Evolutionary conservation across 495 filamentous ascomycete species (phyloP).

Genomic region (Penicillium nucicola): DNA sequence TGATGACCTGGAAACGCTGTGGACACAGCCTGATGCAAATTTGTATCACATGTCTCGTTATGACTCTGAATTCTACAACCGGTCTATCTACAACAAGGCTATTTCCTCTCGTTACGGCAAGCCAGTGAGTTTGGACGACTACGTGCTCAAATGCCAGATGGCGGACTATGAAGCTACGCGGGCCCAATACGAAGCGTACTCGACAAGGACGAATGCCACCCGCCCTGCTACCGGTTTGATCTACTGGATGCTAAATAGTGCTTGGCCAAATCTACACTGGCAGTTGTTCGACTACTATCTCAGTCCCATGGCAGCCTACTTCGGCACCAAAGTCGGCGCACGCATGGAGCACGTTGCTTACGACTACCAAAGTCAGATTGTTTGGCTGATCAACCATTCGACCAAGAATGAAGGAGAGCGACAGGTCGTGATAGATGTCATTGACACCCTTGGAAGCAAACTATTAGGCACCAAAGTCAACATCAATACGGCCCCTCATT

Average conservation of each 20-base stretch:
- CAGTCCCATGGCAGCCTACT: conserved; percentile 55
- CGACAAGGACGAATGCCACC: conserved; percentile 45
- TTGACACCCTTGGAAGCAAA: conserved; percentile 44
- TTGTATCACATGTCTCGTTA: conserved; percentile 59
- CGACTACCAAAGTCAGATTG: conserved; percentile 40
- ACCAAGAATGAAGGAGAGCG: conserved; percentile 40
- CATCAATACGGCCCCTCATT: conserved; percentile 15
- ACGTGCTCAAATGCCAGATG: conserved; percentile 53
- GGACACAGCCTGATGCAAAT: conserved; percentile 49
- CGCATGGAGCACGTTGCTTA: conserved; percentile 57
- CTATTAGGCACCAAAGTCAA: conserved; percentile 27
- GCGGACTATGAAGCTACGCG: conserved; percentile 64
- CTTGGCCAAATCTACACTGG: conserved; percentile 66
- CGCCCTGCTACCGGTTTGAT: conserved; percentile 58
- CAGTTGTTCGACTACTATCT: conserved; percentile 65
- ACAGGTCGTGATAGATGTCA: conserved; percentile 42
- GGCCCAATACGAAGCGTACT: conserved; percentile 57
- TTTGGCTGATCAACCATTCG: conserved; percentile 58
- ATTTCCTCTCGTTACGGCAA: conserved; percentile 52
- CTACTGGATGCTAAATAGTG: conserved; percentile 69
- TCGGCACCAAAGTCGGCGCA: conserved; percentile 53
- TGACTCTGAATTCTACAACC: conserved; percentile 50
- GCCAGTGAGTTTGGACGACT: conserved; percentile 51
- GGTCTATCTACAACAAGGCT: conserved; percentile 54
- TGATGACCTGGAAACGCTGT: conserved; percentile 50